A percentile compares a stretch with the other conserved stretches of the same genome.
phyloP scores from a whole-genome alignment of 2,329 filamentous ascomycete genomes.

The Thermomyces lanuginosus region DNA sequence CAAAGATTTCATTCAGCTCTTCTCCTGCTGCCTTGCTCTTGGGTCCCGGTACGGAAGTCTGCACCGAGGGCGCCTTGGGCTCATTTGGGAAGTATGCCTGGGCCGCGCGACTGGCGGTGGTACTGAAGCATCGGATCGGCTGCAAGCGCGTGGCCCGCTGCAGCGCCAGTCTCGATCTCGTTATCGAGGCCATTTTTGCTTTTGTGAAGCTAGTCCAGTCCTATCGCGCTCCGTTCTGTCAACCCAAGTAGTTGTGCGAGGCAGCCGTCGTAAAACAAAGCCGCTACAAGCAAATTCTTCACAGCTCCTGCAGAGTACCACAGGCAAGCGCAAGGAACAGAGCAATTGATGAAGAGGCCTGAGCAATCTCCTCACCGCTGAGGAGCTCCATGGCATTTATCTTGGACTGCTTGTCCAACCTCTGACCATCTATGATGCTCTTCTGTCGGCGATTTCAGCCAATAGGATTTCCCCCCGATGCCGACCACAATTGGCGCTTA shows the following conservation, averaged over 20 bases:
- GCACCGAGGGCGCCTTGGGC: conserved; percentile 38
- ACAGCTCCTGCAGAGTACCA: too few species aligned
- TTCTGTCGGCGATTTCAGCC: conserved; percentile 5
- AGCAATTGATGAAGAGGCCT: too few species aligned
- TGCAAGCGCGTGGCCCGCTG: conserved; percentile 19
- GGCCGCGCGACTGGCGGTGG: conserved; percentile 18
- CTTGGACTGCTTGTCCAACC: too few species aligned
- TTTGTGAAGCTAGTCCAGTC: neutral
- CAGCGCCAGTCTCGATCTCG: conserved; percentile 21
- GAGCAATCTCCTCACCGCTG: too few species aligned
- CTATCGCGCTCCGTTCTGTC: neutral
- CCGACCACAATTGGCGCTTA: too few species aligned
- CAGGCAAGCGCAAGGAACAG: too few species aligned
- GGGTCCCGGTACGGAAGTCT: conserved; percentile 56
- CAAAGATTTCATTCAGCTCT: conserved; percentile 63
- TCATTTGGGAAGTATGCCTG: conserved; percentile 43
- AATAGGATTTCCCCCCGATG: conserved; percentile 4
- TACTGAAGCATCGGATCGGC: conserved; percentile 19
- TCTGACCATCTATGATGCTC: too few species aligned
- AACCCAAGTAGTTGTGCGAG: neutral
- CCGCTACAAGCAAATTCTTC: neutral
- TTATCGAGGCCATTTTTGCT: conserved; percentile 18
- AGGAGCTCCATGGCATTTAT: too few species aligned
- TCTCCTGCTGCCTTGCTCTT: conserved; percentile 52
- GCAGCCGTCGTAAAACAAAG: neutral